Evolutionary conservation across 192 early-diverging fungal genomes (phyloP).

Genomic region (Spizellomyces sp.): DNA sequence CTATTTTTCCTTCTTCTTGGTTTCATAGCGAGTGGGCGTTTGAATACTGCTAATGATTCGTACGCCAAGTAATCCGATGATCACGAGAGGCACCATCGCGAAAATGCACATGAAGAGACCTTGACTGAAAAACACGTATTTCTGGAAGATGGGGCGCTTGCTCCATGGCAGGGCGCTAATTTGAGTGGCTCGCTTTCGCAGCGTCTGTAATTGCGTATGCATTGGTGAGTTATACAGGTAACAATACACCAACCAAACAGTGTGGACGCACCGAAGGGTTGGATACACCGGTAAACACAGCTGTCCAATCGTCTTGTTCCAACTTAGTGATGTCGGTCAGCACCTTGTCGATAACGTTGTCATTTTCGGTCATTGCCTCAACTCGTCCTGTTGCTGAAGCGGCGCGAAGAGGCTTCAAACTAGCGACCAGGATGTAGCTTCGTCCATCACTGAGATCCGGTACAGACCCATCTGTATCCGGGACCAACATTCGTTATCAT

Average conservation of each 20-base stretch:
- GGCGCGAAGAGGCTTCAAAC: not conserved
- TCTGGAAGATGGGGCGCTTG: conserved; percentile 35
- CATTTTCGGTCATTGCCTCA: not conserved
- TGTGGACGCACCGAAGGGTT: not conserved
- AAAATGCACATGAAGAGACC: conserved; percentile 34
- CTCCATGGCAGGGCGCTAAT: conserved; percentile 21
- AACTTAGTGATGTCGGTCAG: not conserved
- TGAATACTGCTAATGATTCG: conserved; percentile 23
- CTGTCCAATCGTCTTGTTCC: conserved; percentile 18
- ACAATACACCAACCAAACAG: not conserved
- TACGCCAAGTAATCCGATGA: conserved; percentile 31
- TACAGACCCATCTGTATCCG: not conserved
- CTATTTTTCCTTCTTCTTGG: conserved; percentile 32
- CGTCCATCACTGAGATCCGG: not conserved
- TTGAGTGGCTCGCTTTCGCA: conserved; percentile 1
- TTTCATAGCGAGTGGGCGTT: conserved; percentile 22
- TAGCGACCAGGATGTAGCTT: not conserved
- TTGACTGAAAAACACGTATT: conserved; percentile 32
- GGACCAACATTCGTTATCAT: too few relatives aligned
- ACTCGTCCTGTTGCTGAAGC: not conserved
- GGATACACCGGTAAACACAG: conserved; percentile 13
- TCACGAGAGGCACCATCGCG: conserved; percentile 23
- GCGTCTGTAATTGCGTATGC: conserved; percentile 8
- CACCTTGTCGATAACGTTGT: not conserved
- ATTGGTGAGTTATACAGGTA: not conserved